Evolutionary conservation across 768 basidiomycete genomes (phyloP), one percentile per base, ranked within the genome.

Genomic region (Mycena galopus): DNA sequence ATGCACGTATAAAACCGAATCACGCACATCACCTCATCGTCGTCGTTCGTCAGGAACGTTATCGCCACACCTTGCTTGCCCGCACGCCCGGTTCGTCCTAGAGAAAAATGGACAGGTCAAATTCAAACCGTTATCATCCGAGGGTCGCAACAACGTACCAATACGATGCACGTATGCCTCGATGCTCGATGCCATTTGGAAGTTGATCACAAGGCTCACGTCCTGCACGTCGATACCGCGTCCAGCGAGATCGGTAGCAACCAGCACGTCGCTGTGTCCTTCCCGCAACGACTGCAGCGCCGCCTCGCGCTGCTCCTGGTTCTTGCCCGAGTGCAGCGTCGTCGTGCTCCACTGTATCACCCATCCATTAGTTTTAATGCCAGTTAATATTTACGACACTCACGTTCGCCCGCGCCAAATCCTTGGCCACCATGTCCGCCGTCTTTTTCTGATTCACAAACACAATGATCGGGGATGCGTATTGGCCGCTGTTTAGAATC

Each of bases 381-480:
- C 27, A 62, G 39, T 56, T 27, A 66, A 57, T 25, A n/a, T 59
- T 56, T 23, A 37, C 33, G 33, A 30, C 27, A 89, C 94, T 50
- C 81, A 97, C 94, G 25, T 95, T 94, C 47, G 92, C 95, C 63
- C 96, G 94, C 59, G 92, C 92, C 2, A 99, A 86, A 79, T 98
- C 97, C 81, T 97, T 97, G 44, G 96, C 93, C 37, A 99, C 96
- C 92, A 96, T 95, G 80, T 99, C 98, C 61, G 97, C 97, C 16
- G 96, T 97, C 88, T 98, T 98, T 88, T 99, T 99, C 83, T 99
- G 97, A 81, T 99, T 99, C 86, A 98, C 97, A 83, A 99, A 99
- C 23, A 96, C 94, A 74, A 99, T 99, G 76, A 99, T 99, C 6
- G 98, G 98, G 21, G 98, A 90, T 39, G 91, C 82, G 81, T 91